Conservation (phyloP, 2,329 filamentous ascomycete genomes). For the Magnaporthiopsis incrustans region DNA sequence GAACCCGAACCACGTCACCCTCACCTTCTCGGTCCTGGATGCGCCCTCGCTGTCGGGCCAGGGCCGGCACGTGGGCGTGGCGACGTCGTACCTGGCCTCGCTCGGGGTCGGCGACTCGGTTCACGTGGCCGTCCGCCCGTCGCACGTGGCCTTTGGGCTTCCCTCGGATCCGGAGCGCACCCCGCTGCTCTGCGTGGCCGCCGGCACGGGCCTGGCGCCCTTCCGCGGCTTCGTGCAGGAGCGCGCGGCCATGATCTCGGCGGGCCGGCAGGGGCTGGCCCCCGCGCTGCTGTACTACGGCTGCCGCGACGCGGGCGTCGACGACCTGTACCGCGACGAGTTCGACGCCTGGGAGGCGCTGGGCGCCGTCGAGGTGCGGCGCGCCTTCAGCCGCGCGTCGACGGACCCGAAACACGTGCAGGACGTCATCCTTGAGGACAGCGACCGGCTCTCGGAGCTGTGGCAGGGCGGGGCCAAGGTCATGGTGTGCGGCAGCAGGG, state of each 20-base stretch:
- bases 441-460: conserved; percentile 26
- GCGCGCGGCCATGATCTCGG: conserved; percentile 42
- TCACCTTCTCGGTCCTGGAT: conserved; percentile 62
- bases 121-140: conserved; percentile 41
- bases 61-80: conserved; percentile 44
- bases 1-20: conserved; percentile 45
- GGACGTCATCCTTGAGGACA: conserved; percentile 30
- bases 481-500: conserved; percentile 51
- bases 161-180: conserved; percentile 35
- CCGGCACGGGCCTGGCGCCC: conserved; percentile 49
- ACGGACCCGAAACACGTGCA: conserved; percentile 40
- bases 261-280: conserved; percentile 17
- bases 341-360: conserved; percentile 10
- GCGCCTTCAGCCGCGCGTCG: conserved; percentile 9
- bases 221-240: conserved; percentile 57
- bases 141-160: conserved; percentile 37
- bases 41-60: conserved; percentile 43
- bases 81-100: conserved; percentile 48
- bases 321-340: conserved; percentile 13
- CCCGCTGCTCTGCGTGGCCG: conserved; percentile 42
- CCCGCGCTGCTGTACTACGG: conserved; percentile 15
- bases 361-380: conserved; percentile 11
- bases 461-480: conserved; percentile 42
- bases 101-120: conserved; percentile 34
- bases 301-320: conserved; percentile 11